phyloP scores from a whole-genome alignment of 352 stramenopile genomes.

The Pythium aristosporum region DNA sequence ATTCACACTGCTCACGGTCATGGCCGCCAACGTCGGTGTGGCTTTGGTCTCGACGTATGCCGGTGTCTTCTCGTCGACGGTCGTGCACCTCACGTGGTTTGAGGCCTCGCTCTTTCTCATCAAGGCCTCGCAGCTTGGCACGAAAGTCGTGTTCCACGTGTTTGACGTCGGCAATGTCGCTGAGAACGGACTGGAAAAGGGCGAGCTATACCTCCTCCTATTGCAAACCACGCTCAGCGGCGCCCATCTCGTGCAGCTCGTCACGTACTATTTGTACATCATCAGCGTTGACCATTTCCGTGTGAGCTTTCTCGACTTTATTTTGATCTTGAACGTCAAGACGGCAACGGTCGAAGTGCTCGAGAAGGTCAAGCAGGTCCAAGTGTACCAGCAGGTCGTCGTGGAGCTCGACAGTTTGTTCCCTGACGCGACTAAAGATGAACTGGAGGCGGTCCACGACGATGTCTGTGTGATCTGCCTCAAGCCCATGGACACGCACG shows the following conservation, averaged over 20 bases:
- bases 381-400: slow-evolving; percentile 70
- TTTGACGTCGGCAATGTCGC: slow-evolving; percentile 38
- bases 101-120: slow-evolving; percentile 68
- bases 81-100: slow-evolving; percentile 76
- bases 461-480: slow-evolving; percentile 85
- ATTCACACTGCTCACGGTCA: slow-evolving; percentile 36
- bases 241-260: slow-evolving; percentile 63
- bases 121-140: slow-evolving; percentile 61
- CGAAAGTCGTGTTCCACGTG: slow-evolving; percentile 70
- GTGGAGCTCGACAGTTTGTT: slow-evolving; percentile 69
- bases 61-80: slow-evolving; percentile 45
- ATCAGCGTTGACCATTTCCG: slow-evolving; percentile 80
- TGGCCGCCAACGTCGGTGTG: slow-evolving; percentile 45
- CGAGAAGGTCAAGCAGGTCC: slow-evolving; percentile 66
- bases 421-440: slow-evolving; percentile 47
- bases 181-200: slow-evolving; percentile 49
- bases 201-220: slow-evolving; percentile 62
- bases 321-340: slow-evolving; percentile 82
- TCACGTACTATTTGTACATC: slow-evolving; percentile 81
- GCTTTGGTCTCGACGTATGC: slow-evolving; percentile 38
- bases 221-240: slow-evolving; percentile 62
- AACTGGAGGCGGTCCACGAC: slow-evolving; percentile 57
- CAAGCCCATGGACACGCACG: slow-evolving; percentile 61
- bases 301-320: slow-evolving; percentile 76
- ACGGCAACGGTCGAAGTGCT: slow-evolving; percentile 65